A percentile compares a stretch with the other conserved stretches of the same genome.
phyloP scores from a whole-genome alignment of 164 flowering plant species.

The Tetracentron sinense region DNA sequence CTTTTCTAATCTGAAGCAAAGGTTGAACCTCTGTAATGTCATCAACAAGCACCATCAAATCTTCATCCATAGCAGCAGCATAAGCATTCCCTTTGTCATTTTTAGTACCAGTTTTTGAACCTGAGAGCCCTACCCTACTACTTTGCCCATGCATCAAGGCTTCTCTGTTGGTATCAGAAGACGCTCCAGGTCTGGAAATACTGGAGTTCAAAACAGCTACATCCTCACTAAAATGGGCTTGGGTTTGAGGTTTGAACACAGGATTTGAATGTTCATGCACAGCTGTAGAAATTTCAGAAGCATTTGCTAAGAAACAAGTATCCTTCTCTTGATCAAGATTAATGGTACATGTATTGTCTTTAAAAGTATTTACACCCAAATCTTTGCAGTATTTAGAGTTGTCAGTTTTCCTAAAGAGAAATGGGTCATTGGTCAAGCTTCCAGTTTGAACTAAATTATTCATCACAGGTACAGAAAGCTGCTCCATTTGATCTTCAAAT shows the following conservation, averaged over 20 bases:
- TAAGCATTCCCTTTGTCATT: conserved; percentile 6
- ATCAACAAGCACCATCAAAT: conserved; percentile 22
- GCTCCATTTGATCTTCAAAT: conserved; percentile 16
- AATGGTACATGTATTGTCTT: conserved; percentile 8
- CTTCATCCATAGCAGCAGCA: conserved; percentile 28
- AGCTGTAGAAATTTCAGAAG: conserved; percentile 7
- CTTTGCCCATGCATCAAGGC: conserved; percentile 2
- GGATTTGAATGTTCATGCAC: conserved; percentile 6
- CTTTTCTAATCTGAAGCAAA: conserved; percentile 39
- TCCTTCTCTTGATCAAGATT: conserved; percentile 21
- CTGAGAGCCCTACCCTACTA: conserved; percentile 9
- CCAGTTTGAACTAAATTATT: conserved; percentile 15
- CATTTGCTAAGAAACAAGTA: conserved; percentile 16
- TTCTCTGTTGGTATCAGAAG: conserved; percentile 16
- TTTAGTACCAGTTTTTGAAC: conserved; percentile 10
- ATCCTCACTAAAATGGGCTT: conserved; percentile 5
- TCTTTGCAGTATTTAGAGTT: conserved; percentile 12
- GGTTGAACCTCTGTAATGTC: conserved; percentile 30
- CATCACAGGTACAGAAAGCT: conserved; percentile 9
- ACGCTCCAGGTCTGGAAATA: conserved; percentile 6
- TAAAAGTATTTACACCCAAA: conserved; percentile 4
- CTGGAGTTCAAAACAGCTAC: conserved; percentile 8
- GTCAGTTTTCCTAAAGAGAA: conserved; percentile 9
- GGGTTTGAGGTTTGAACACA: conserved; percentile 13
- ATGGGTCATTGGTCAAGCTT: conserved; percentile 11